Evolutionary conservation across 2,329 filamentous ascomycete genomes (phyloP), one percentile per base, ranked within the genome.

Genomic region (Didymella pomorum): DNA sequence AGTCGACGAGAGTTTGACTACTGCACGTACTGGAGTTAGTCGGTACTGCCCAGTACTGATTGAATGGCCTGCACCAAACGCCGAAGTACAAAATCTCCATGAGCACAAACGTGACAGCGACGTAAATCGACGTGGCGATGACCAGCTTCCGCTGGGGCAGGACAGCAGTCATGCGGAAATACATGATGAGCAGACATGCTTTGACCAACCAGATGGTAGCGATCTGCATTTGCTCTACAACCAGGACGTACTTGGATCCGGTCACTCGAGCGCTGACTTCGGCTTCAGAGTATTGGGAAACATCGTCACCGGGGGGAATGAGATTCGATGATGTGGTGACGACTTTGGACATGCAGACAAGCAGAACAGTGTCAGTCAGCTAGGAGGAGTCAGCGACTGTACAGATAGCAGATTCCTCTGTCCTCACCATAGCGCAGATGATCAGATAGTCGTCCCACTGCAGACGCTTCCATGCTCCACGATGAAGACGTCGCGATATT

Each of bases 211-310:
- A 86, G 4, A 82, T 78, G 1, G 79, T 81, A 1, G 79, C 72
- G 39, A 84, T 75, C 62, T 83, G 83, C 65, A 81, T 83, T 56
- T 85, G 79, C 62, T 86, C 84, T 14, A 82, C 79, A 0, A 82
- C 81, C 52, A 86, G 73, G 1, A 84, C 81, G 66, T 84, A 79
- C 63, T 84, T 84, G 65, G 82, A 84, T n/a, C 84, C 84, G 47
- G 77, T 80, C 4, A 83, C 72, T 14, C 82, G 80, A 26, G 68
- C 62, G 0, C 71, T 50, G n/a, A 79, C 76, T 8, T 81, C 79
- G 2, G 78, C 62, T 0, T 76, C 70, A 16, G 67, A 69, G 26
- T 76, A 76, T 4, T 57, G 44, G 1, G 70, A 67, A 5, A 73
- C 65, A 43, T 77, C 70, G 21, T 71, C 68, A 29, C 62, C 69